A percentile compares a stretch with the other conserved stretches of the same genome.
These are phyloP conservation scores for Guadua angustifolia DNA, from an alignment of 176 grass and related monocot genomes.

Conservation along the genomic window DNA sequence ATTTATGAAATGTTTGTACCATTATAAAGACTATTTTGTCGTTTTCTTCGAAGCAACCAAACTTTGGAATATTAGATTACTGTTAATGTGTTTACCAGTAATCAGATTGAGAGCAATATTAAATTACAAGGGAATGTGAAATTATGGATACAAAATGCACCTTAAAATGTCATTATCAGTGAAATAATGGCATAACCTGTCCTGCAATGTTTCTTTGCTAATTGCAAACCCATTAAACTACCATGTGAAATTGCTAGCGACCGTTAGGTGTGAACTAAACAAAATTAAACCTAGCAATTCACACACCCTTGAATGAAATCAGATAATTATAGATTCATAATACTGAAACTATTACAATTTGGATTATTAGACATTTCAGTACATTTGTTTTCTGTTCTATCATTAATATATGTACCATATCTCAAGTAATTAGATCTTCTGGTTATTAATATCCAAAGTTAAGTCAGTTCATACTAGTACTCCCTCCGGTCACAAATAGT, in stretches of 20 bases:
- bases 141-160: too few species aligned
- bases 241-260: neutral
- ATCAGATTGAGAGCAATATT: too few species aligned
- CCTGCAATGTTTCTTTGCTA: neutral
- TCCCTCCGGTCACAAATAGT: too few species aligned
- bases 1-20: too few species aligned
- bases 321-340: neutral
- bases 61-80: too few species aligned
- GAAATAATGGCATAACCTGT: constrained; percentile 4
- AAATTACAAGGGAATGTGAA: too few species aligned
- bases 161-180: constrained; percentile 1
- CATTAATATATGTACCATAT: neutral
- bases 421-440: neutral
- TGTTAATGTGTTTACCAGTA: too few species aligned
- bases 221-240: neutral
- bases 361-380: neutral
- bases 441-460: neutral
- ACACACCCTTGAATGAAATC: neutral
- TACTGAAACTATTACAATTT: neutral
- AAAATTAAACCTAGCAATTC: neutral
- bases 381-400: neutral
- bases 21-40: too few species aligned
- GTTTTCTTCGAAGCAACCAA: too few species aligned
- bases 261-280: neutral
- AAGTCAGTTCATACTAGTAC: neutral